These are phyloP conservation scores for Pyrenophora graminea DNA, from an alignment of 2,329 filamentous ascomycete genomes.

Conservation along the genomic window DNA sequence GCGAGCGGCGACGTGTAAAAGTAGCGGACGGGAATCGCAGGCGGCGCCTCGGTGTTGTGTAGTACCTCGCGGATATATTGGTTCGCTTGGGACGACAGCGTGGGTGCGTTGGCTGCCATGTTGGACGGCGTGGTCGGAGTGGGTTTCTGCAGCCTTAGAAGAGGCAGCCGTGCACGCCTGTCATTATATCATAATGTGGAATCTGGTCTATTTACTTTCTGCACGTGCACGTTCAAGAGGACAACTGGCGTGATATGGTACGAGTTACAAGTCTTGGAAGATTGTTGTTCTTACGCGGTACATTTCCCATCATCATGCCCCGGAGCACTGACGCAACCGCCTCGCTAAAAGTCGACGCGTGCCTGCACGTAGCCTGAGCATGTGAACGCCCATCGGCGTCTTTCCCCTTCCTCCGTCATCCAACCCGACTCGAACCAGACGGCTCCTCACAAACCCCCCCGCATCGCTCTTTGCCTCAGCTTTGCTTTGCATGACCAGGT, in stretches of 20 bases:
- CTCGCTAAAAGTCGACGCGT: slow-evolving; percentile 26
- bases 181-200: slow-evolving; percentile 22
- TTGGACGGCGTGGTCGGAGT: slow-evolving; percentile 3
- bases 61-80: slow-evolving; percentile 53
- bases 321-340: slow-evolving; percentile 37
- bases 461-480: not conserved
- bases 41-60: slow-evolving; percentile 43
- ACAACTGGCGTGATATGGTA: slow-evolving; percentile 11
- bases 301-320: slow-evolving; percentile 17
- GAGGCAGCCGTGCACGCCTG: slow-evolving; percentile 4
- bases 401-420: not conserved
- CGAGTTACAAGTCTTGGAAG: slow-evolving; percentile 31
- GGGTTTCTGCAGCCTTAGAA: slow-evolving; percentile 9
- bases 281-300: slow-evolving; percentile 16
- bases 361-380: slow-evolving; percentile 18
- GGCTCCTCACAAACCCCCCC: not conserved
- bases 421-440: not conserved
- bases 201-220: slow-evolving; percentile 4
- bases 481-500: too few species aligned
- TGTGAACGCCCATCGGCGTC: slow-evolving; percentile 14
- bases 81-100: slow-evolving; percentile 43
- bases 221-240: slow-evolving; percentile 8
- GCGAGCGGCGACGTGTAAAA: slow-evolving; percentile 83
- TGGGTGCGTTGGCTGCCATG: slow-evolving; percentile 28
- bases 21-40: slow-evolving; percentile 56